A percentile compares a stretch with the other conserved stretches of the same genome.
Evolutionary conservation across 106 monocot species (phyloP).

Genomic region (Allium cepa): DNA sequence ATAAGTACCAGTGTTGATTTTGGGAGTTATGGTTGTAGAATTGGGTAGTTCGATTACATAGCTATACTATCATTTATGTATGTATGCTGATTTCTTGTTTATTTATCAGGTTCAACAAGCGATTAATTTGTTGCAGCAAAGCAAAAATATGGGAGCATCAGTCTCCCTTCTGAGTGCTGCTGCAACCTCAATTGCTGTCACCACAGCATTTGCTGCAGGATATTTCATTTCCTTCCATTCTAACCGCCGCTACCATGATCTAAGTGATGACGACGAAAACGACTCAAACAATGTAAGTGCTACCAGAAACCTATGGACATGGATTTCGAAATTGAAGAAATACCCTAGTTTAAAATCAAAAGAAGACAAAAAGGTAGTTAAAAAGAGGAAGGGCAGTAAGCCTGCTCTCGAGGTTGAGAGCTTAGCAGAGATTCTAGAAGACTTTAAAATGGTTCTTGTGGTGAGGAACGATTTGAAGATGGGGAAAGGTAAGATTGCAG

Average conservation of each 20-base stretch:
- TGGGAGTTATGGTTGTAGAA: neutral
- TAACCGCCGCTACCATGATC: neutral
- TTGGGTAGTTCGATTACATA: neutral
- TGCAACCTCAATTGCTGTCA: conserved; percentile 44
- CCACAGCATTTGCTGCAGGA: conserved; percentile 65
- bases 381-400: conserved; percentile 18
- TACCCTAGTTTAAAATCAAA: neutral
- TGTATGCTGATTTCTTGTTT: too few relatives aligned
- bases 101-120: neutral
- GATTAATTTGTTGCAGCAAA: neutral
- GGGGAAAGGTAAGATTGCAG: conserved; percentile 99
- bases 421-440: conserved; percentile 77
- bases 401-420: conserved; percentile 58
- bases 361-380: neutral
- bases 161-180: conserved; percentile 32
- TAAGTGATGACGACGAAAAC: conserved; percentile 5
- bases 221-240: conserved; percentile 41
- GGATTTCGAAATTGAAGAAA: neutral
- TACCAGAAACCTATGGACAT: too few relatives aligned
- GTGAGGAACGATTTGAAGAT: conserved; percentile 99
- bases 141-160: conserved; percentile 25
- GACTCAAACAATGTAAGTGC: neutral
- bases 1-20: too few relatives aligned
- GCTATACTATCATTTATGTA: neutral
- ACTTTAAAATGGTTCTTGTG: conserved; percentile 97